phyloP scores from a whole-genome alignment of 768 basidiomycete species.

The Lactarius tabidus region DNA sequence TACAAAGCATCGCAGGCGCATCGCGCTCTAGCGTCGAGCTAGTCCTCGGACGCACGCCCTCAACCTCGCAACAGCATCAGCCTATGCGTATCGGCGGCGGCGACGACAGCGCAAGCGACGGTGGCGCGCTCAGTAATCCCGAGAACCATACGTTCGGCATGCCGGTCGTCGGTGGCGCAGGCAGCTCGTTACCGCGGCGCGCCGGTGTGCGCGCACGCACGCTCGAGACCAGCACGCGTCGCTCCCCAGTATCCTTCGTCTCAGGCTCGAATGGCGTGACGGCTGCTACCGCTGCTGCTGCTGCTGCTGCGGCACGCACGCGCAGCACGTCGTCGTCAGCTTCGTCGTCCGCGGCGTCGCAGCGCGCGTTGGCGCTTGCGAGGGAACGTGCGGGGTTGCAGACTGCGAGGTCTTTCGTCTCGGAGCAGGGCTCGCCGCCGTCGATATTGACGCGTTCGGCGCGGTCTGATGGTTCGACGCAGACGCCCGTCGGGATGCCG shows the following conservation, averaged over 20 bases:
- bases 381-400: slow-evolving; percentile 12
- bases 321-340: neutral
- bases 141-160: slow-evolving; percentile 79
- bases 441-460: slow-evolving; percentile 26
- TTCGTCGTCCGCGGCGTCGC: slow-evolving; percentile 20
- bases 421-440: slow-evolving; percentile 24
- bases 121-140: slow-evolving; percentile 45
- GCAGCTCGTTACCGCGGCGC: slow-evolving; percentile 34
- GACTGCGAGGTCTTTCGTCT: slow-evolving; percentile 6
- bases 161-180: slow-evolving; percentile 38
- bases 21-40: slow-evolving; percentile 59
- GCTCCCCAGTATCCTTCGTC: slow-evolving; percentile 3
- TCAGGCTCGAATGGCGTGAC: neutral
- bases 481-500: neutral
- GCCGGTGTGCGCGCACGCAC: slow-evolving; percentile 7
- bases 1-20: slow-evolving; percentile 59
- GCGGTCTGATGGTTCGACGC: slow-evolving; percentile 20
- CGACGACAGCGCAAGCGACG: slow-evolving; percentile 45
- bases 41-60: slow-evolving; percentile 34
- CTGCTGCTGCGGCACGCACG: neutral
- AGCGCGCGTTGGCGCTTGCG: slow-evolving; percentile 17
- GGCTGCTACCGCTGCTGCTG: neutral
- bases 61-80: neutral
- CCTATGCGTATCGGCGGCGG: neutral
- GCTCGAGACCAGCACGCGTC: slow-evolving; percentile 2